phyloP scores from a whole-genome alignment of 768 basidiomycete genomes.

The Lentinula boryana region DNA sequence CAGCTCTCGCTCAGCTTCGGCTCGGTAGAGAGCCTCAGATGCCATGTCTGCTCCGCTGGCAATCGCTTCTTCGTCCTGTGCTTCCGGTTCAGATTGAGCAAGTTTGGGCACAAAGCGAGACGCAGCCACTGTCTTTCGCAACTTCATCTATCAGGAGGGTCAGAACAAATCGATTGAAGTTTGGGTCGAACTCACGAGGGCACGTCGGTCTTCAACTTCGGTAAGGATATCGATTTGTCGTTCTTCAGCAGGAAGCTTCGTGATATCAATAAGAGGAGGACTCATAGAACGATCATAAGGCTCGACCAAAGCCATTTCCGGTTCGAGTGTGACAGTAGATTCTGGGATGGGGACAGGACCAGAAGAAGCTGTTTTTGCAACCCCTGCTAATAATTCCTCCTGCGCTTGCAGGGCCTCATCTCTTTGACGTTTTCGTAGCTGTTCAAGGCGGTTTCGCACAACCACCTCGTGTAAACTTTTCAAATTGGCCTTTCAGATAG shows the following conservation, averaged over 20 bases:
- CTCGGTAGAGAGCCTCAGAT: slow-evolving; percentile 86
- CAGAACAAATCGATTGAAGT: not conserved
- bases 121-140: slow-evolving; percentile 75
- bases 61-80: slow-evolving; percentile 45
- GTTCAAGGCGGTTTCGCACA: slow-evolving; percentile 91
- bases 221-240: slow-evolving; percentile 74
- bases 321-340: not conserved
- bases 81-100: slow-evolving; percentile 53
- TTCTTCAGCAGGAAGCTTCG: slow-evolving; percentile 68
- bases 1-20: slow-evolving; percentile 86
- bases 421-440: slow-evolving; percentile 90
- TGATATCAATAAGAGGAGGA: slow-evolving; percentile 69
- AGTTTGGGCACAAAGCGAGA: slow-evolving; percentile 86
- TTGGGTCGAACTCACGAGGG: slow-evolving; percentile 46
- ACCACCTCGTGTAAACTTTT: slow-evolving; percentile 93
- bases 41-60: slow-evolving; percentile 69
- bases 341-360: not conserved
- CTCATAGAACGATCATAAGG: slow-evolving; percentile 85
- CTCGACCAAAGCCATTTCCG: slow-evolving; percentile 59
- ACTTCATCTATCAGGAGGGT: slow-evolving; percentile 49
- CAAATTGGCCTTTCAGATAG: slow-evolving; percentile 66
- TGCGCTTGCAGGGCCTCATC: slow-evolving; percentile 95
- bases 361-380: slow-evolving; percentile 50
- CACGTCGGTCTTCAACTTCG: slow-evolving; percentile 55
- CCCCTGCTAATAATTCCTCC: slow-evolving; percentile 81